Conservation (phyloP, 2,329 filamentous ascomycete species). For the Hortaea sp. region DNA sequence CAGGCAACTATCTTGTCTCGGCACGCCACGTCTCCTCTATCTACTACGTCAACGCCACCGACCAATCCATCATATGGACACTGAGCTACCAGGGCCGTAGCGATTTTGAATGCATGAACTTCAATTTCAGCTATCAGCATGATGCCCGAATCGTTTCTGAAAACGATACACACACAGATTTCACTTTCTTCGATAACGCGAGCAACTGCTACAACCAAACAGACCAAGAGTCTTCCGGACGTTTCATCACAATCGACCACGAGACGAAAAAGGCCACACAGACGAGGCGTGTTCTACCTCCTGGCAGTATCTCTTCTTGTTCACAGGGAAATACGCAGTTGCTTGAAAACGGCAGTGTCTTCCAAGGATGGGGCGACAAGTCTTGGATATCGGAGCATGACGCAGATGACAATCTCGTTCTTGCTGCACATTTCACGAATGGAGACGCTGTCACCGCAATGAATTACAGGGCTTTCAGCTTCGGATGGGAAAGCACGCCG, state of each 20-base stretch:
- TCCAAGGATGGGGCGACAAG: slow-evolving; percentile 44
- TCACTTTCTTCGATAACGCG: slow-evolving; percentile 44
- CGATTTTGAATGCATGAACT: slow-evolving; percentile 9
- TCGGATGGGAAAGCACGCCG: slow-evolving; percentile 31
- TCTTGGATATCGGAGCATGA: slow-evolving; percentile 29
- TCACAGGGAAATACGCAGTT: slow-evolving; percentile 43
- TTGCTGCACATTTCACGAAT: slow-evolving; percentile 37
- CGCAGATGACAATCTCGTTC: slow-evolving; percentile 36
- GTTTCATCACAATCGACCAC: slow-evolving; percentile 15
- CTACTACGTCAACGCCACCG: slow-evolving; percentile 35
- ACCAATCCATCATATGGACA: slow-evolving; percentile 41
- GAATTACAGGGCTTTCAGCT: slow-evolving; percentile 44
- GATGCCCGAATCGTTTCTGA: slow-evolving; percentile 35
- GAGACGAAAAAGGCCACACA: slow-evolving; percentile 10
- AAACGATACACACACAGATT: slow-evolving; percentile 32
- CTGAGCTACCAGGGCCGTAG: slow-evolving; percentile 20
- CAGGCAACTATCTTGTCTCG: slow-evolving; percentile 45
- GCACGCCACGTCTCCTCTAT: slow-evolving; percentile 39
- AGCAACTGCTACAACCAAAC: slow-evolving; percentile 20
- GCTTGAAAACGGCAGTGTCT: slow-evolving; percentile 40
- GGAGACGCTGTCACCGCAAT: slow-evolving; percentile 22
- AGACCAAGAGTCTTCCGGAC: slow-evolving; percentile 12
- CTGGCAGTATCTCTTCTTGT: slow-evolving; percentile 28
- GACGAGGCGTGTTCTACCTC: slow-evolving; percentile 9
- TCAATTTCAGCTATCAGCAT: slow-evolving; percentile 39